These are phyloP conservation scores for Ceratocystis ficicola DNA, from an alignment of 2,329 filamentous ascomycete genomes.

Conservation along the genomic window DNA sequence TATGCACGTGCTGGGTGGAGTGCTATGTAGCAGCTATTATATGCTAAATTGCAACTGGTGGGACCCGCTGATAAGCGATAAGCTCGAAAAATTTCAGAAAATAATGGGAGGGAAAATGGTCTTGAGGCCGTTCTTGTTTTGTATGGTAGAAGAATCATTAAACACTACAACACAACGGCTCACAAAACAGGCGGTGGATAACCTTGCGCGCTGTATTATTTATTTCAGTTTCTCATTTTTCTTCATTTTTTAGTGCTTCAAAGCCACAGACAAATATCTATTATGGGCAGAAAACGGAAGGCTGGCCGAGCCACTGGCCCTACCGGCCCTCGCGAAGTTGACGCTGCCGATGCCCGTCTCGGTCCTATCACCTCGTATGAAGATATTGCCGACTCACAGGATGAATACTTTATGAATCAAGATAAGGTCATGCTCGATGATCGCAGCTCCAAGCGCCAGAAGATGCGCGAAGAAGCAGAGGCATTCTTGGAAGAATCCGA, in stretches of 20 bases:
- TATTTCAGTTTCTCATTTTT: neutral
- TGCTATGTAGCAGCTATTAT: neutral
- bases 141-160: constrained; percentile 7
- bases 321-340: constrained; percentile 42
- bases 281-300: constrained; percentile 61
- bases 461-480: constrained; percentile 57
- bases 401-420: constrained; percentile 78
- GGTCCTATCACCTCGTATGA: constrained; percentile 53
- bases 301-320: constrained; percentile 40
- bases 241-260: neutral
- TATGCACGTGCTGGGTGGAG: neutral
- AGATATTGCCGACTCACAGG: constrained; percentile 85
- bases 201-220: neutral
- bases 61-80: constrained; percentile 18
- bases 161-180: neutral
- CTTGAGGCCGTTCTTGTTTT: neutral
- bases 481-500: constrained; percentile 48
- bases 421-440: constrained; percentile 78
- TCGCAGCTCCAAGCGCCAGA: constrained; percentile 63
- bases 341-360: constrained; percentile 49
- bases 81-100: constrained; percentile 18
- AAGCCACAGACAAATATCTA: constrained; percentile 19
- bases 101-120: neutral
- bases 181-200: neutral
- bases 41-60: neutral